These are phyloP conservation scores for Coemansia sp. DNA, from an alignment of 192 early-diverging fungal species.

Conservation along the genomic window DNA sequence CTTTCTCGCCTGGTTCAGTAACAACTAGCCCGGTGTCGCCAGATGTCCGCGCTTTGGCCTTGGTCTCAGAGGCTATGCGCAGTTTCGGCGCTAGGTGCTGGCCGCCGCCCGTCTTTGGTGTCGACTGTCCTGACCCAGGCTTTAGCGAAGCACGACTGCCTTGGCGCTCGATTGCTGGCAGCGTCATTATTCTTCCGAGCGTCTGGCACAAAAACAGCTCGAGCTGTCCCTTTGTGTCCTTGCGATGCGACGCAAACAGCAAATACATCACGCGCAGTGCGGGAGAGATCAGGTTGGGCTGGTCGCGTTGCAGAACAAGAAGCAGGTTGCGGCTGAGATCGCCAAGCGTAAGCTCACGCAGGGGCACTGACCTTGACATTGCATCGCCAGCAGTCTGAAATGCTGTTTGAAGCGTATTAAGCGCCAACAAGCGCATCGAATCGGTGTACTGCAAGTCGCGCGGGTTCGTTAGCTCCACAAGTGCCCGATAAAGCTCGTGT, in stretches of 20 bases:
- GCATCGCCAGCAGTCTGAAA: constrained; percentile 84
- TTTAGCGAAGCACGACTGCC: constrained; percentile 28
- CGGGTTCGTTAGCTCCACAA: constrained; percentile 89
- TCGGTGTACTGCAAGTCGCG: constrained; percentile 91
- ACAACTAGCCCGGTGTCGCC: constrained; percentile 17
- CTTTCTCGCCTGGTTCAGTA: constrained; percentile 6
- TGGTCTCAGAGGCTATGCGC: background rate
- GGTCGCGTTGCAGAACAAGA: constrained; percentile 61
- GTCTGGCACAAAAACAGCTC: constrained; percentile 57
- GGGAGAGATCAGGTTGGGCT: constrained; percentile 33
- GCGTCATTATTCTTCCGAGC: constrained; percentile 44
- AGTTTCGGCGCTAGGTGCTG: background rate
- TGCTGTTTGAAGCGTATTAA: constrained; percentile 83
- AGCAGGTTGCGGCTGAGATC: constrained; percentile 87
- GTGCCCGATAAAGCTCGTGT: constrained; percentile 85
- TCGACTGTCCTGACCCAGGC: constrained; percentile 12
- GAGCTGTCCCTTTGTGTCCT: constrained; percentile 43
- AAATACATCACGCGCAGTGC: constrained; percentile 59
- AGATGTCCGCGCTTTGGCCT: constrained; percentile 8
- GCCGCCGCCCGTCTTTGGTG: constrained; percentile 22
- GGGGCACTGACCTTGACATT: constrained; percentile 63
- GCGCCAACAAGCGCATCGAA: constrained; percentile 86
- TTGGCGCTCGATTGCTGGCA: constrained; percentile 33
- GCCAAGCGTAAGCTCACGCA: constrained; percentile 75
- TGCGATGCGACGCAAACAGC: constrained; percentile 48